Evolutionary conservation across 2,329 filamentous ascomycete species (phyloP), one percentile per base, ranked within the genome.

Genomic region (Aspergillus calidoustus): DNA sequence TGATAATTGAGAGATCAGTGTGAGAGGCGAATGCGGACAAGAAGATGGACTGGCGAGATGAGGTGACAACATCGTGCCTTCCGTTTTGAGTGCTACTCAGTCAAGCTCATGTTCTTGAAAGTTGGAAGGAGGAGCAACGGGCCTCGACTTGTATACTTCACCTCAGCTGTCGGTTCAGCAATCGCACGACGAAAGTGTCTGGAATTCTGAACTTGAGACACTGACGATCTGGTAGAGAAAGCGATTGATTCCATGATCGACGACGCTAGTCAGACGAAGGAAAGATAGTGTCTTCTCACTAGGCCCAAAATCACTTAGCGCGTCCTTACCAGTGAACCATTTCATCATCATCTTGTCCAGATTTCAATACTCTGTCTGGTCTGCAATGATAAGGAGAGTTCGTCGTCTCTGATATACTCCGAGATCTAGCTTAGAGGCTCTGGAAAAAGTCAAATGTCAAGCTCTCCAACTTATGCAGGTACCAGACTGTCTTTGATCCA

Each of bases 241-340:
- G 19, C 19, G 19, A 19, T 19, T 19, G 19, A 19, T 19, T 19
- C 19, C 19, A 19, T 15, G 48, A 58, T 53, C 49, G 22, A 23
- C 56, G 23, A n/a, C 54, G 54, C 46, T 57, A 51, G 41, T 41
- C 41, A 22, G 15, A 43, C 50, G 57, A 54, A 54, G 57, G 57
- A 54, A 48, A 59, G 11, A n/a, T 60, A 53, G 57, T n/a, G 23
- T 23, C 30, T 19, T 13, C 34, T 53, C 23, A 15, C 38, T 41
- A 50, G 38, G 17, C 30, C 23, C 23, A 25, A n/a, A 11, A 15
- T 4, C 34, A 15, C 34, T 15, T 41, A 13, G 34, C 34, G 34
- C 34, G 1, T 5, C 9, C 15, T 15, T 17, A 3, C 34, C 34
- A 41, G 11, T 11, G 11, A 41, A 41, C 34, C 34, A 41, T 41